Evolutionary conservation across 2,329 filamentous ascomycete species (phyloP), one percentile per base, ranked within the genome.

Genomic region (Teratosphaeria zuluensis): DNA sequence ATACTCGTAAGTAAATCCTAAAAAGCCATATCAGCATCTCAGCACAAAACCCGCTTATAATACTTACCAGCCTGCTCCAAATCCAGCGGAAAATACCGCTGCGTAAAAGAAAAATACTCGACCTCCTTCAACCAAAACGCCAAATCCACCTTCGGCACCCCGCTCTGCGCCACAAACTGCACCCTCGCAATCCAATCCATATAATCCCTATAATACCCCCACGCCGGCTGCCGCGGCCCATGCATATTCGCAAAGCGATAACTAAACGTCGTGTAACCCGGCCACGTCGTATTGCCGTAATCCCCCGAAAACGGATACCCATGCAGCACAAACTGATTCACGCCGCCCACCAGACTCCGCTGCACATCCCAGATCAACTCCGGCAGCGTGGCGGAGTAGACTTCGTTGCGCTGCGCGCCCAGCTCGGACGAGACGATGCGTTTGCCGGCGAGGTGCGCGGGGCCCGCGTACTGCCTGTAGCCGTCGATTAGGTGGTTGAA

Each of bases 271-370:
- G 74, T 75, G 56, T 73, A 78, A 0, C 75, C 76, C 0, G 79
- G 79, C 78, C 78, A 81, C 0, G 78, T 80, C 0, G 78, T 80
- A 54, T 76, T 73, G 0, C 65, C 64, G 56, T 80, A 80, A 4
- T 73, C 62, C 1, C 73, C 74, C 0, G 71, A 70, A 55, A 75
- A 78, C 0, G 76, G 64, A 53, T 69, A 69, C 0, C 78, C 78
- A 59, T 81, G 78, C 7, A 80, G 63, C 4, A 80, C 72, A 42
- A 76, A 65, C 51, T 75, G 71, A 48, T 77, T 80, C 19, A 79
- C 67, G 1, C 73, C 73, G 3, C 72, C 77, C 1, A 73, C 72
- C 51, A 76, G 66, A 0, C 74, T 72, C 4, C 70, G 67, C 42
- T 77, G 76, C 9, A 75, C 63, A n/a, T 70, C 62, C 58, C 66